phyloP scores from a whole-genome alignment of 768 basidiomycete species.

The Podaxis sp. region DNA sequence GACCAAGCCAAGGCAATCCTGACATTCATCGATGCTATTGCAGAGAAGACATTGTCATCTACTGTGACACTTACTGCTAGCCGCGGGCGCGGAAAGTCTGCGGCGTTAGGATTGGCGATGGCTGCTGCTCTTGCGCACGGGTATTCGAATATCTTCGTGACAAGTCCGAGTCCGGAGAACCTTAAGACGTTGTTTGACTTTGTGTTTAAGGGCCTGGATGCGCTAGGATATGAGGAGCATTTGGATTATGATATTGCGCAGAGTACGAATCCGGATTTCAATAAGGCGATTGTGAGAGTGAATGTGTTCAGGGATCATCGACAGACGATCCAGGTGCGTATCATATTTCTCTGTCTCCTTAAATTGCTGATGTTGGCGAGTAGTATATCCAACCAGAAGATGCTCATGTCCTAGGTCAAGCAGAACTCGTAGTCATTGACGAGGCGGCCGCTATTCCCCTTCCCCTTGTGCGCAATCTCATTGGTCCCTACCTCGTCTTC shows the following conservation, averaged over 20 bases:
- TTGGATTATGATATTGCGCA: slow-evolving; percentile 96
- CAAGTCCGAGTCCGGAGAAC: slow-evolving; percentile 96
- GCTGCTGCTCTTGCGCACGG: slow-evolving; percentile 90
- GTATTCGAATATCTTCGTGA: slow-evolving; percentile 97
- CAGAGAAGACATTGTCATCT: slow-evolving; percentile 89
- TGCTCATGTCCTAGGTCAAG: slow-evolving; percentile 95
- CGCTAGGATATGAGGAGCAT: slow-evolving; percentile 93
- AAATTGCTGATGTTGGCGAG: not conserved
- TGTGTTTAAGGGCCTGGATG: slow-evolving; percentile 94
- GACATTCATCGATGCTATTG: slow-evolving; percentile 91
- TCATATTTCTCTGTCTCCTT: not conserved
- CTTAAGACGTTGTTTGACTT: slow-evolving; percentile 98
- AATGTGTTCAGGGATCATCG: slow-evolving; percentile 91
- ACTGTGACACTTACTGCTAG: slow-evolving; percentile 94
- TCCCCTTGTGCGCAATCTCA: slow-evolving; percentile 89
- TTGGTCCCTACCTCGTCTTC: slow-evolving; percentile 96
- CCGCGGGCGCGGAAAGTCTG: slow-evolving; percentile 95
- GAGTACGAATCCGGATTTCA: slow-evolving; percentile 91
- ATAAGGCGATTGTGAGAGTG: slow-evolving; percentile 92
- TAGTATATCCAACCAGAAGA: slow-evolving; percentile 99
- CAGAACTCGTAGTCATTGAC: slow-evolving; percentile 95
- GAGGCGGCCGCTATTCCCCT: slow-evolving; percentile 98
- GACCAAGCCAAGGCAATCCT: slow-evolving; percentile 95
- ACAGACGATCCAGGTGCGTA: slow-evolving; percentile 88
- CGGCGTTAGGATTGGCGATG: slow-evolving; percentile 92